Evolutionary conservation across 371 early-diverging fungal genomes (phyloP).

Genomic region (Mortierella sp.): DNA sequence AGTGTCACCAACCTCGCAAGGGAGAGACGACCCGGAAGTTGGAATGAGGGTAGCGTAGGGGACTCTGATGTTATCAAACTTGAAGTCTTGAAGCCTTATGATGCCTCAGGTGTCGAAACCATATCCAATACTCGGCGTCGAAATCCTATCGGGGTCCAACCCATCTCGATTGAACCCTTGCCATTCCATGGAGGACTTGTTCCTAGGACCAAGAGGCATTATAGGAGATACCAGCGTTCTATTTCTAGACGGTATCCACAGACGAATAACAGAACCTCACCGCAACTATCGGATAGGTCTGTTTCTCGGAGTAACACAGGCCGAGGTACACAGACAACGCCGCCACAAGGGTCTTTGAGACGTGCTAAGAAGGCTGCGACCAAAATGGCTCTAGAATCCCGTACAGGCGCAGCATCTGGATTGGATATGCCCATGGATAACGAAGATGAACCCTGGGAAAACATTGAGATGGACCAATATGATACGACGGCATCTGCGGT

Average conservation of each 20-base stretch:
- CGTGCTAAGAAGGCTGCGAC: conserved; percentile 24
- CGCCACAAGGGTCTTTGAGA: conserved; percentile 7
- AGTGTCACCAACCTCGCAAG: no score
- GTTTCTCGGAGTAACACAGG: background rate
- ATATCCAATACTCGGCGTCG: conserved; percentile 3
- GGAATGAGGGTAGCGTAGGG: background rate
- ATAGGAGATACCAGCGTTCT: conserved; percentile 26
- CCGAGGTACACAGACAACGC: background rate
- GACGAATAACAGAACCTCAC: background rate
- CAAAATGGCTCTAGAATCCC: conserved; percentile 9
- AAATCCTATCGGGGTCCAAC: conserved; percentile 43
- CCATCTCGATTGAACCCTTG: conserved; percentile 53
- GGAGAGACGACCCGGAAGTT: background rate
- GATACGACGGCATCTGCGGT: background rate
- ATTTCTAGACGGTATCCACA: conserved; percentile 14
- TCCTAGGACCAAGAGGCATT: conserved; percentile 28
- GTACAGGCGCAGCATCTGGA: background rate
- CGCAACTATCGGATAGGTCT: background rate
- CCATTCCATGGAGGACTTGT: conserved; percentile 49
- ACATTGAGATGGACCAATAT: background rate
- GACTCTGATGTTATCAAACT: conserved; percentile 5
- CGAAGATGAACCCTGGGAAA: background rate
- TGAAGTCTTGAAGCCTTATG: background rate
- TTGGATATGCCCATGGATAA: background rate
- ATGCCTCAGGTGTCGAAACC: no score